These are phyloP conservation scores for Sclerotinia sclerotiorum DNA, from an alignment of 2,329 filamentous ascomycete genomes.

Conservation along the genomic window DNA sequence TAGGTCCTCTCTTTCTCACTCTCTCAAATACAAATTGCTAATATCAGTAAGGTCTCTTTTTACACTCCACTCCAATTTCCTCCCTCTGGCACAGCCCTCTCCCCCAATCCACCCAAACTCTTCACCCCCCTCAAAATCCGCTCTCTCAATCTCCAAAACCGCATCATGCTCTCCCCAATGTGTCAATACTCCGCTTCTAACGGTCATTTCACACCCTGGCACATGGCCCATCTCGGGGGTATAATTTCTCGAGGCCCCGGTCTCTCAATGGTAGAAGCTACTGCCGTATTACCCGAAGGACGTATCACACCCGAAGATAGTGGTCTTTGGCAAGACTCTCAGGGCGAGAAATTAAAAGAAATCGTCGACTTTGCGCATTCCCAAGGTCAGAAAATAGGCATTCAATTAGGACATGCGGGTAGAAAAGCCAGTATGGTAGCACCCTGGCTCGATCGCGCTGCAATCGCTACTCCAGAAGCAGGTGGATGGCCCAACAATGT, in stretches of 20 bases:
- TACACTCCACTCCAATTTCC: slow-evolving; percentile 51
- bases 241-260: slow-evolving; percentile 75
- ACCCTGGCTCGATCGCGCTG: slow-evolving; percentile 60
- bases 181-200: slow-evolving; percentile 68
- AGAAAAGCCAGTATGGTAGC: slow-evolving; percentile 62
- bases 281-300: slow-evolving; percentile 70
- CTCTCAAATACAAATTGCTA: neutral
- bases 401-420: slow-evolving; percentile 82
- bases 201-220: slow-evolving; percentile 77
- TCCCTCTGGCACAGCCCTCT: slow-evolving; percentile 46
- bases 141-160: slow-evolving; percentile 62
- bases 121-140: slow-evolving; percentile 46
- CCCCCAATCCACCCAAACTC: slow-evolving; percentile 50
- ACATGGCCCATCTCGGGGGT: slow-evolving; percentile 78
- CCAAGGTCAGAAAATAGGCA: slow-evolving; percentile 72
- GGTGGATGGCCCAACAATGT: slow-evolving; percentile 60
- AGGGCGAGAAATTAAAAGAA: slow-evolving; percentile 65
- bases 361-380: slow-evolving; percentile 78
- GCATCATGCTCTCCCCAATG: slow-evolving; percentile 62
- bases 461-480: slow-evolving; percentile 50
- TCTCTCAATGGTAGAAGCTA: slow-evolving; percentile 76
- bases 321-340: slow-evolving; percentile 82
- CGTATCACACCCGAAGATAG: slow-evolving; percentile 79
- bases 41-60: slow-evolving; percentile 40
- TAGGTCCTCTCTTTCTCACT: slow-evolving; percentile 16